A percentile compares a stretch with the other conserved stretches of the same genome.
These are phyloP conservation scores for Fusarium mexicanum DNA, from an alignment of 2,329 filamentous ascomycete genomes.

Conservation along the genomic window DNA sequence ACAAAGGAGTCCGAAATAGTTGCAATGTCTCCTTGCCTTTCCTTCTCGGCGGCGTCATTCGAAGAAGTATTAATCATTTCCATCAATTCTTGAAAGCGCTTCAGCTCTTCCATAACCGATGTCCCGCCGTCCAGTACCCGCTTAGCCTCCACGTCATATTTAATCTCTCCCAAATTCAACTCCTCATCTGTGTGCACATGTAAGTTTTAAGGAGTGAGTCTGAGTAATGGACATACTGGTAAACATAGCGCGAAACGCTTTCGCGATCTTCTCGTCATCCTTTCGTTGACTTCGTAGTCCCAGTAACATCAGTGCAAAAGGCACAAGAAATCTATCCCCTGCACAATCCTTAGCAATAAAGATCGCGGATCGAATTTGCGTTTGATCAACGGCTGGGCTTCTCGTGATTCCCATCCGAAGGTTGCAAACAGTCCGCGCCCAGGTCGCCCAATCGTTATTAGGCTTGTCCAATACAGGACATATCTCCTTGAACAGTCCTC, in stretches of 20 bases:
- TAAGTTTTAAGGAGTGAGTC: too few relatives aligned
- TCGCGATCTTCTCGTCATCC: too few relatives aligned
- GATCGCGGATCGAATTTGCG: background rate
- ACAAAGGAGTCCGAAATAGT: rapidly evolving
- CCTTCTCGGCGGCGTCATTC: too few relatives aligned
- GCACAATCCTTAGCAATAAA: rapidly evolving
- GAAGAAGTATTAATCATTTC: too few relatives aligned
- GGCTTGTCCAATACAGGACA: background rate
- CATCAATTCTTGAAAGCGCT: too few relatives aligned
- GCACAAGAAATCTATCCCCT: background rate
- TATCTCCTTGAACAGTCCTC: background rate
- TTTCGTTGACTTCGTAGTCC: background rate
- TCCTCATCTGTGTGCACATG: too few relatives aligned
- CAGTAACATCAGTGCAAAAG: background rate
- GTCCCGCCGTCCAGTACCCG: too few relatives aligned
- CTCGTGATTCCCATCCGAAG: background rate
- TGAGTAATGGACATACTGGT: too few relatives aligned
- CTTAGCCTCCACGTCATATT: too few relatives aligned
- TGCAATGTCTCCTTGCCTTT: rapidly evolving
- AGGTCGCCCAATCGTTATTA: background rate
- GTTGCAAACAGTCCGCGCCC: rapidly evolving
- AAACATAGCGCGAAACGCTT: too few relatives aligned
- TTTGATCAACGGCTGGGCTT: background rate
- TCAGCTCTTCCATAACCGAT: too few relatives aligned
- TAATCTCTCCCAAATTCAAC: too few relatives aligned